phyloP scores from a whole-genome alignment of 306 rosid genomes.

The Quercus rubra region DNA sequence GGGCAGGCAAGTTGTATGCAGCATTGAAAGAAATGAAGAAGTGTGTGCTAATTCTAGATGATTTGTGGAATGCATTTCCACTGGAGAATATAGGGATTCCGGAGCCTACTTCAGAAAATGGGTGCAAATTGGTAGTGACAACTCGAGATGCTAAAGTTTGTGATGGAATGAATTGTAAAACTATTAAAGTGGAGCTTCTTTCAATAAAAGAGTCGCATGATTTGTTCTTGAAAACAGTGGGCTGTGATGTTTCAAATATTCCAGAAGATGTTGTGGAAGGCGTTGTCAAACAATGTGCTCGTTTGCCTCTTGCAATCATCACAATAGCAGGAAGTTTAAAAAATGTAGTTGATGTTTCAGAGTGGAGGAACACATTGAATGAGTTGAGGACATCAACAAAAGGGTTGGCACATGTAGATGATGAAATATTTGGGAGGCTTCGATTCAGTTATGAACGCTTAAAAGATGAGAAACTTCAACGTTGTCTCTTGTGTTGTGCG shows the following conservation, averaged over 20 bases:
- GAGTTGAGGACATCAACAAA: neutral
- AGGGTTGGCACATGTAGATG: conserved; percentile 14
- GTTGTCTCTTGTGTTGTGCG: conserved; percentile 17
- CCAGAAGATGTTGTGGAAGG: neutral
- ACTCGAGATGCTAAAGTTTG: no score
- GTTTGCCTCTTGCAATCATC: conserved; percentile 19
- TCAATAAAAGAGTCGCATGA: no score
- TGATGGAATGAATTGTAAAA: no score
- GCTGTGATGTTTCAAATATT: no score
- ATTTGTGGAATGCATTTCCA: no score
- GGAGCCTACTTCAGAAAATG: no score
- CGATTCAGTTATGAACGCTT: conserved; percentile 21
- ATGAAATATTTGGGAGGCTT: conserved; percentile 12
- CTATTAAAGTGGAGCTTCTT: neutral
- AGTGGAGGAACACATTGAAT: conserved; percentile 13
- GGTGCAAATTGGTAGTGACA: neutral
- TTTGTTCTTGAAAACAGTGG: no score
- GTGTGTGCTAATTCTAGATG: no score
- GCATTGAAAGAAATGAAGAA: no score
- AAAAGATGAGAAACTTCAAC: neutral
- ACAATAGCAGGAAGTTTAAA: conserved; percentile 18
- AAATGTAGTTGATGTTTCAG: neutral
- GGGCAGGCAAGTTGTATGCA: no score
- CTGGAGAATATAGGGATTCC: no score
- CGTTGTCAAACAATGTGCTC: rapidly evolving